Evolutionary conservation across 2,329 filamentous ascomycete species (phyloP).

Genomic region (Fusarium setosum): DNA sequence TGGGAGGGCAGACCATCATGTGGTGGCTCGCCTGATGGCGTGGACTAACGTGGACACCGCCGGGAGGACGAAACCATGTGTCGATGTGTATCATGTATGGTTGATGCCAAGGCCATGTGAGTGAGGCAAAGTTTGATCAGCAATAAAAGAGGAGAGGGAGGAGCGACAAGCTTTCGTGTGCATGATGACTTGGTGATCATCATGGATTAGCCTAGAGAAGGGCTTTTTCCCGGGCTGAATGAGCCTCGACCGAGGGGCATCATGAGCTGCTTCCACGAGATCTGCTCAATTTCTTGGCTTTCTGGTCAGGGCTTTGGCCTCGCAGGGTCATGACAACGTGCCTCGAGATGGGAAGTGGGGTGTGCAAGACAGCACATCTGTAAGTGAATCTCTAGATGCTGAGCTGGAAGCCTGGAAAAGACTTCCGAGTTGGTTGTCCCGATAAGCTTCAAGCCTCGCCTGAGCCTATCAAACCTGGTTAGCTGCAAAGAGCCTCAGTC

Average conservation of each 20-base stretch:
- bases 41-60: constrained; percentile 18
- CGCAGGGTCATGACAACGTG: not conserved
- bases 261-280: constrained; percentile 4
- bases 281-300: constrained; percentile 1
- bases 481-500: not conserved
- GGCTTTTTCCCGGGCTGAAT: not conserved
- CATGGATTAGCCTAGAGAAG: constrained; percentile 6
- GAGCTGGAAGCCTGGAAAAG: not conserved
- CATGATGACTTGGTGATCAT: constrained; percentile 13
- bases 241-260: not conserved
- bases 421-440: not conserved
- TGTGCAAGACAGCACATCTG: not conserved
- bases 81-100: no score
- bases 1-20: constrained; percentile 31
- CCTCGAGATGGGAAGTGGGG: not conserved
- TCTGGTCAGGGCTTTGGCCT: not conserved
- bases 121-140: constrained; percentile 7
- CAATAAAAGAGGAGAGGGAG: not conserved
- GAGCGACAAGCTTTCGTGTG: not conserved
- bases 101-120: not conserved
- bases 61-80: constrained; percentile 18
- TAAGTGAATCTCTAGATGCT: constrained; percentile 2
- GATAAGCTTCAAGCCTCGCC: not conserved
- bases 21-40: constrained; percentile 27
- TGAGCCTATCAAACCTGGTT: not conserved